These are phyloP conservation scores for Citrus sp. DNA, from an alignment of 345 rosid species.

Conservation along the genomic window DNA sequence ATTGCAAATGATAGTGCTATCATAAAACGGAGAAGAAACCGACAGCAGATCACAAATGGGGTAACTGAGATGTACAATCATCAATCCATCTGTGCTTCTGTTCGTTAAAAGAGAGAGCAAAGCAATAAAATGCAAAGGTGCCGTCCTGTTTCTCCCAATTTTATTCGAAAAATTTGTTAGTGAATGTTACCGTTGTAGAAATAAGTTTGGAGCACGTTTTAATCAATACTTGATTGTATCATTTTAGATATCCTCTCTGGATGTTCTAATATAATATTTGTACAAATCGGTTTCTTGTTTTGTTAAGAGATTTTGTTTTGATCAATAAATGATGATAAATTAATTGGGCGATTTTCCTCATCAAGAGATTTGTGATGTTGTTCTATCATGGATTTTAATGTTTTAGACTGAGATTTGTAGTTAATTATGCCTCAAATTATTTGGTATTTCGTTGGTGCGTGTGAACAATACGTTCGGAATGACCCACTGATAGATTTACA, in stretches of 20 bases:
- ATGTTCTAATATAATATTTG: slow-evolving; percentile 21
- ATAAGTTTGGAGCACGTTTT: not conserved
- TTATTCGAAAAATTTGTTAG: too few species aligned
- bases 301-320: slow-evolving; percentile 12
- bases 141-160: not conserved
- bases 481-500: too few species aligned
- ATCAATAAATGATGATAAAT: slow-evolving; percentile 12
- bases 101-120: slow-evolving; percentile 27
- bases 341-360: slow-evolving; percentile 10
- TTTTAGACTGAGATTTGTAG: too few species aligned
- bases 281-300: slow-evolving; percentile 3
- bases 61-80: slow-evolving; percentile 52
- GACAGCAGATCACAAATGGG: slow-evolving; percentile 41
- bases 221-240: not conserved
- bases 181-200: too few species aligned
- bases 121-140: not conserved
- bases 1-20: slow-evolving; percentile 50
- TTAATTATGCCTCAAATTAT: too few species aligned
- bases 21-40: slow-evolving; percentile 56
- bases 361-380: too few species aligned
- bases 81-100: slow-evolving; percentile 60
- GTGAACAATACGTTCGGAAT: too few species aligned
- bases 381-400: too few species aligned
- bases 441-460: too few species aligned
- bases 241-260: not conserved